phyloP scores from a whole-genome alignment of 345 rosid genomes.

The Linum tenue region DNA sequence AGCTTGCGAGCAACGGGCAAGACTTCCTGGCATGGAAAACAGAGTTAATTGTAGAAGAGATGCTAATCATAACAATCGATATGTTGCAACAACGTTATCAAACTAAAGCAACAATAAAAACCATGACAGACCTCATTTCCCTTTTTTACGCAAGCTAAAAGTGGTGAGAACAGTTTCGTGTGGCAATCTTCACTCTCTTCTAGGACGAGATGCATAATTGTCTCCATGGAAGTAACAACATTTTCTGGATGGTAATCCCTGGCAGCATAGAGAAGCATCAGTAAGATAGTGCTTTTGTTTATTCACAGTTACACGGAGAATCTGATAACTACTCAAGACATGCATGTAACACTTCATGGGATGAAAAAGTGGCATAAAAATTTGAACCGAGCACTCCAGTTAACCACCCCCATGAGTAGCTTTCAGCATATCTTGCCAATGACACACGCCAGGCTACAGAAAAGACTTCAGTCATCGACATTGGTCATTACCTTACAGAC shows the following conservation, averaged over 20 bases:
- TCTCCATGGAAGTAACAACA: slow-evolving; percentile 75
- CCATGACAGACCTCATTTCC: slow-evolving; percentile 51
- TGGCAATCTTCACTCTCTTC: slow-evolving; percentile 95
- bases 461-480: background rate
- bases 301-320: background rate
- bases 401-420: background rate
- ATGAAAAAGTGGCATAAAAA: background rate
- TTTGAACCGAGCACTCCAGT: background rate
- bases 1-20: slow-evolving; percentile 55
- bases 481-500: slow-evolving; percentile 54
- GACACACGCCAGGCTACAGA: background rate
- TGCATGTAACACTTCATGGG: background rate
- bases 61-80: too few relatives aligned
- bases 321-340: background rate
- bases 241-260: slow-evolving; percentile 72
- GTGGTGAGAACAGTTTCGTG: slow-evolving; percentile 56
- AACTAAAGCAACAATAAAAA: background rate
- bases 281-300: background rate
- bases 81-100: too few relatives aligned
- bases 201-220: slow-evolving; percentile 76
- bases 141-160: slow-evolving; percentile 48
- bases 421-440: background rate
- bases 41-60: background rate
- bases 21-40: slow-evolving; percentile 35
- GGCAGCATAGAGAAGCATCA: slow-evolving; percentile 7